Conservation (phyloP, 2,329 filamentous ascomycete species). For the Daldinia sp. region DNA sequence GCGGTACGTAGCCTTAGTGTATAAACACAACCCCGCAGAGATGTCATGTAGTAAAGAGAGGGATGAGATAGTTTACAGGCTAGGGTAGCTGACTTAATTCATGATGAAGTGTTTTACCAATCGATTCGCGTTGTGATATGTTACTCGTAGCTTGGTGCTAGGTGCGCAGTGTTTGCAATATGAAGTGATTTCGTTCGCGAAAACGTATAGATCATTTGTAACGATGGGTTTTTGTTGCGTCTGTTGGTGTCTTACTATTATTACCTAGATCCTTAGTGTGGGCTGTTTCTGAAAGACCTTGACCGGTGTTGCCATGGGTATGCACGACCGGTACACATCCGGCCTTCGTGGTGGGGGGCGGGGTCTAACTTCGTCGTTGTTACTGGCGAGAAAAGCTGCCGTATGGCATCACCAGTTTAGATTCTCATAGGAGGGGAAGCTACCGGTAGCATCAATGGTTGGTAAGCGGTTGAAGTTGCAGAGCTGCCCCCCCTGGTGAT, state of each 20-base stretch:
- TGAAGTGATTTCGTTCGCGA: neutral
- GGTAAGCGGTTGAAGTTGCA: neutral
- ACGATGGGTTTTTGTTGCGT: neutral
- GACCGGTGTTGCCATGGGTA: too few relatives aligned
- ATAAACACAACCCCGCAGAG: neutral
- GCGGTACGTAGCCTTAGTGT: neutral
- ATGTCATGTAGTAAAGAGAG: neutral
- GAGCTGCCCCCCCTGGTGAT: neutral
- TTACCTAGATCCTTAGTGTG: too few relatives aligned
- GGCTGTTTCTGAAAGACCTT: too few relatives aligned
- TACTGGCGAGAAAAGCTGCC: neutral
- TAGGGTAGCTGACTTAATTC: neutral
- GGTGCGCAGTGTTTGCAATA: too few relatives aligned
- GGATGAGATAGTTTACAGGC: neutral
- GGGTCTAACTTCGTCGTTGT: neutral
- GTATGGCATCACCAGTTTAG: neutral
- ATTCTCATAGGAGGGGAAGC: neutral
- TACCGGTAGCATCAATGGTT: neutral
- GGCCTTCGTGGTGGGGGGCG: neutral
- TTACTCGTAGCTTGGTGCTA: neutral
- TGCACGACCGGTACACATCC: too few relatives aligned
- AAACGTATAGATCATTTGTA: neutral
- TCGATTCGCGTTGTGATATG: neutral
- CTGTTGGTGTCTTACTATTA: neutral
- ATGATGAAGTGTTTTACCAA: neutral